These are phyloP conservation scores for Xerocomellus chrysenteron DNA, from an alignment of 768 basidiomycete species.

Conservation along the genomic window DNA sequence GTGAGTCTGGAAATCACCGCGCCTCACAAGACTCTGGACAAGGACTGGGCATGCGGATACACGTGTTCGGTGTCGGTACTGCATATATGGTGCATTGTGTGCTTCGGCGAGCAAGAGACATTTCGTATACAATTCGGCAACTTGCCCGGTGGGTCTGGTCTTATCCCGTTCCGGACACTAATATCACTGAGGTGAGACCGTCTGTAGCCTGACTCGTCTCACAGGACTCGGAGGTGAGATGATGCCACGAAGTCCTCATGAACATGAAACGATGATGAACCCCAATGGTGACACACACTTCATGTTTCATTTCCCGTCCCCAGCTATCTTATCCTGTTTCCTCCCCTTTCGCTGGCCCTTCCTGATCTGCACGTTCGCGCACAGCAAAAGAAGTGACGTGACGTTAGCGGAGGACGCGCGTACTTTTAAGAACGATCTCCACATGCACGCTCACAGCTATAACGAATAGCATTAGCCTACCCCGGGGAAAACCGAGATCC, in stretches of 20 bases:
- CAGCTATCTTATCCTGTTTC: not conserved
- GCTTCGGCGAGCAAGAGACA: not conserved
- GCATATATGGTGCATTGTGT: not conserved
- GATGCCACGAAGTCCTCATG: not conserved
- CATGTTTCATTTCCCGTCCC: not conserved
- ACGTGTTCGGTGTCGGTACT: slow-evolving; percentile 6
- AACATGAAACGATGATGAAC: not conserved
- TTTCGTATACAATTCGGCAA: not conserved
- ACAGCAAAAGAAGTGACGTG: not conserved
- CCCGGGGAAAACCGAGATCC: slow-evolving; percentile 18
- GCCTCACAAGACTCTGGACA: not conserved
- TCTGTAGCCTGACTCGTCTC: not conserved
- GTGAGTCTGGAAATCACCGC: not conserved
- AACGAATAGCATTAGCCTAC: slow-evolving; percentile 1
- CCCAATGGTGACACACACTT: not conserved
- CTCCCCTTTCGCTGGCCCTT: slow-evolving; percentile 3
- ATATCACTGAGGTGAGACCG: not conserved
- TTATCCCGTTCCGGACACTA: slow-evolving; percentile 1
- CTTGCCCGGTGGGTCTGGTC: slow-evolving; percentile 6
- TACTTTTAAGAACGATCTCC: not conserved
- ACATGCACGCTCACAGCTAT: not conserved
- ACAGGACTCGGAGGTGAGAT: not conserved
- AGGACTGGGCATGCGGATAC: not conserved
- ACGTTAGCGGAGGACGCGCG: not conserved
- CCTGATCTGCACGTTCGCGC: slow-evolving; percentile 8